Conservation (phyloP, 164 flowering plant species). For the Warburgia ugandensis region DNA sequence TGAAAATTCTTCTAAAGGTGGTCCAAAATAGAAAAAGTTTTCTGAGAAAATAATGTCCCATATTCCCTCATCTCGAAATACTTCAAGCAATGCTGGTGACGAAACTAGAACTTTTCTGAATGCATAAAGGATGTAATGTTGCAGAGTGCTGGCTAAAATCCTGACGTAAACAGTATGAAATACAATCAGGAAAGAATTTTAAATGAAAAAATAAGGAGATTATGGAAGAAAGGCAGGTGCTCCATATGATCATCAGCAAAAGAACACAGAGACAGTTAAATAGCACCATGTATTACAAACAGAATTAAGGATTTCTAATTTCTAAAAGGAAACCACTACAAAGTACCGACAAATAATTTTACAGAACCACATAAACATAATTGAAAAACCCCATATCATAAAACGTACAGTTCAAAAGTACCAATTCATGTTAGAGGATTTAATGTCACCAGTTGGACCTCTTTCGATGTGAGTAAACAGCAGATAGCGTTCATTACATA, state of each 20-base stretch:
- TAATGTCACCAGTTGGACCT: too few species aligned
- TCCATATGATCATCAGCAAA: not conserved
- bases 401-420: too few species aligned
- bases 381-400: too few species aligned
- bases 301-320: too few species aligned
- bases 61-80: conserved; percentile 71
- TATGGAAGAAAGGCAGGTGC: not conserved
- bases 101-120: conserved; percentile 66
- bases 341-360: too few species aligned
- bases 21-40: conserved; percentile 72
- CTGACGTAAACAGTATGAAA: conserved; percentile 33
- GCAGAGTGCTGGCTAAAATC: conserved; percentile 57
- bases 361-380: too few species aligned
- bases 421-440: too few species aligned
- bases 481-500: too few species aligned
- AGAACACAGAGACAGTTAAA: not conserved
- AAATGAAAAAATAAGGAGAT: not conserved
- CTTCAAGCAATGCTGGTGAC: conserved; percentile 50
- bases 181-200: not conserved
- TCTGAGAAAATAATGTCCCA: conserved; percentile 95
- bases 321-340: too few species aligned
- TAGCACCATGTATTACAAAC: too few species aligned
- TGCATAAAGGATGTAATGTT: conserved; percentile 49
- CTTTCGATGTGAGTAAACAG: too few species aligned
- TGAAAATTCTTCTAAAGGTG: conserved; percentile 34